These are phyloP conservation scores for Plantago coronopus DNA, from an alignment of 305 asterid species.

Conservation along the genomic window DNA sequence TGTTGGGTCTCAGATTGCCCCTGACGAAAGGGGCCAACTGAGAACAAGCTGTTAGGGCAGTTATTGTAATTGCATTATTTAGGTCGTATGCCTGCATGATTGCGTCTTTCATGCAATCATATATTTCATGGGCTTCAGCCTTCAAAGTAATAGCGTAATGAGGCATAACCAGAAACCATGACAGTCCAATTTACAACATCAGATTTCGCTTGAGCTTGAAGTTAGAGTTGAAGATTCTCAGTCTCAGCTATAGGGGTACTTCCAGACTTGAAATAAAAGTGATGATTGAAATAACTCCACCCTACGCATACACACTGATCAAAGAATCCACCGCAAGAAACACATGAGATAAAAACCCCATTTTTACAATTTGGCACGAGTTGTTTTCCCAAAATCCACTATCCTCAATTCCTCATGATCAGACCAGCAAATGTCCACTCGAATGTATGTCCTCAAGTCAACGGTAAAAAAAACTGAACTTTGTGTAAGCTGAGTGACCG, in stretches of 20 bases:
- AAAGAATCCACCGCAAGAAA: slow-evolving; percentile 52
- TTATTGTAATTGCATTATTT: slow-evolving; percentile 64
- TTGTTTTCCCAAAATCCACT: slow-evolving; percentile 42
- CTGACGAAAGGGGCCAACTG: slow-evolving; percentile 60
- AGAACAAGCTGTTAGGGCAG: slow-evolving; percentile 66
- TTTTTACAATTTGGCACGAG: slow-evolving; percentile 52
- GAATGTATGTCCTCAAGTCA: slow-evolving; percentile 39
- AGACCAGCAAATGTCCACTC: slow-evolving; percentile 73
- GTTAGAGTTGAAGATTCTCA: slow-evolving; percentile 27
- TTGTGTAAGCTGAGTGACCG: too few relatives aligned
- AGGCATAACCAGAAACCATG: slow-evolving; percentile 79
- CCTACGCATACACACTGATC: slow-evolving; percentile 24
- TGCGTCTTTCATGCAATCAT: slow-evolving; percentile 43
- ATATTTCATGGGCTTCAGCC: slow-evolving; percentile 62
- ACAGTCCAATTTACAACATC: slow-evolving; percentile 60
- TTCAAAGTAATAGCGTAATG: slow-evolving; percentile 59
- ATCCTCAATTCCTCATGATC: too few relatives aligned
- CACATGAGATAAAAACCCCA: slow-evolving; percentile 54
- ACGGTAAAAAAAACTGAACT: slow-evolving; percentile 42
- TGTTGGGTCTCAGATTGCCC: too few relatives aligned
- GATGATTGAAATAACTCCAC: too few relatives aligned
- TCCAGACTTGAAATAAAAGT: slow-evolving; percentile 69
- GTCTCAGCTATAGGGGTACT: slow-evolving; percentile 38
- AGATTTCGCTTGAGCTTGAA: slow-evolving; percentile 43
- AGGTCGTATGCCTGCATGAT: slow-evolving; percentile 43